Percentiles rank a stretch among this genome's conserved stretches.
Conservation (phyloP, 1,284 basidiomycete genomes). For the Pascua guehoae region DNA sequence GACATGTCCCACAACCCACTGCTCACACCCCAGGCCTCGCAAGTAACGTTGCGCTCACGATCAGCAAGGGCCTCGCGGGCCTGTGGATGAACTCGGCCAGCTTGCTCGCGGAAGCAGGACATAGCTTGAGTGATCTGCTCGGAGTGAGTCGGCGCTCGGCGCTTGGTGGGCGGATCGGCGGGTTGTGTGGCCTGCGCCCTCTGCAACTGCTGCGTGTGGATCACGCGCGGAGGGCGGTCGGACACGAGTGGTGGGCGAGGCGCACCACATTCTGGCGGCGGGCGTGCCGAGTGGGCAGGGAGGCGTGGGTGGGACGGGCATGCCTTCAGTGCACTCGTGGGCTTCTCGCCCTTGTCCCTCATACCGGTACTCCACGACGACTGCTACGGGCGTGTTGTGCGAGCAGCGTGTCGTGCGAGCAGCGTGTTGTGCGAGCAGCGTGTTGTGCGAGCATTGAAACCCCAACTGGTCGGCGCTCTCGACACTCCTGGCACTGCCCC, state of each 20-base stretch:
- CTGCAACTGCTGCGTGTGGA: no score
- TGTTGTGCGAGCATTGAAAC: no score
- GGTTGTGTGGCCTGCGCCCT: not conserved
- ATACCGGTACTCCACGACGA: not conserved
- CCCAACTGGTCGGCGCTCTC: not conserved
- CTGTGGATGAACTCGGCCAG: constrained; percentile 82
- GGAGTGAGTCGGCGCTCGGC: constrained; percentile 25
- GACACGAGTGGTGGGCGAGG: no score
- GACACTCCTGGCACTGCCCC: no score
- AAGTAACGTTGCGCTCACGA: constrained; percentile 77
- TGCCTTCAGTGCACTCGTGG: no score
- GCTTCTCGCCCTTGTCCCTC: not conserved
- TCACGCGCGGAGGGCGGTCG: no score
- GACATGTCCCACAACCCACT: no score
- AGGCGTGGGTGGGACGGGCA: no score
- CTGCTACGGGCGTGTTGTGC: no score
- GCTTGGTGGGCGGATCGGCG: not conserved
- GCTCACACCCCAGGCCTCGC: constrained; percentile 60
- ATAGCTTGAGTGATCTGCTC: constrained; percentile 73
- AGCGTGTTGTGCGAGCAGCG: no score
- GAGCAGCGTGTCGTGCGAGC: not conserved
- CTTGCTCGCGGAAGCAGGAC: constrained; percentile 89
- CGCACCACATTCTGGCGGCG: no score
- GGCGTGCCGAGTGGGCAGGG: no score
- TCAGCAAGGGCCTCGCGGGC: constrained; percentile 77